These are phyloP conservation scores for Ceratobasidium sp. DNA, from an alignment of 1,284 basidiomycete species.

Conservation along the genomic window DNA sequence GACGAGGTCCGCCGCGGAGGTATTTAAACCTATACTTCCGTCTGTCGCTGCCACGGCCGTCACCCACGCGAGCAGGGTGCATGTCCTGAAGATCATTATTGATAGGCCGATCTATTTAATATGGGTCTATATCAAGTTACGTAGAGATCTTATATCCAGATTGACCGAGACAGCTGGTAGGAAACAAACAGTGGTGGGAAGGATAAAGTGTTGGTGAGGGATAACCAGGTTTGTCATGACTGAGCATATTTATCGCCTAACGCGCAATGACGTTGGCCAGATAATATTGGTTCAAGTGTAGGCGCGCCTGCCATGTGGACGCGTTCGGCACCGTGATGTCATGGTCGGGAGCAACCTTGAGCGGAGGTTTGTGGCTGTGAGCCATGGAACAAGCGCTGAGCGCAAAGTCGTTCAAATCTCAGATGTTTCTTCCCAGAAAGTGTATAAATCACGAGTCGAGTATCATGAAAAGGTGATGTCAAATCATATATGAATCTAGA, in stretches of 20 bases:
- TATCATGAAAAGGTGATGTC: background rate
- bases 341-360: background rate
- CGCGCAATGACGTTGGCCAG: background rate
- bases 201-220: no score
- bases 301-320: background rate
- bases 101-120: background rate
- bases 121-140: background rate
- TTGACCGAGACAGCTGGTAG: background rate
- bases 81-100: constrained; percentile 10
- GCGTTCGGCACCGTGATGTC: background rate
- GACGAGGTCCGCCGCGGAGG: constrained; percentile 27
- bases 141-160: background rate
- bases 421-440: no score
- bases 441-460: no score
- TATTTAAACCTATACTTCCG: constrained; percentile 39
- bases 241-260: background rate
- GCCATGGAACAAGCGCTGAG: background rate
- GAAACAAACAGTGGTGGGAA: background rate
- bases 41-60: constrained; percentile 15
- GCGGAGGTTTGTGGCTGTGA: background rate
- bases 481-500: background rate
- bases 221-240: no score
- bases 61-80: background rate
- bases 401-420: background rate
- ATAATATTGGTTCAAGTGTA: background rate